Evolutionary conservation across 331 rosid genomes (phyloP).

Genomic region (Rosa hybrid): DNA sequence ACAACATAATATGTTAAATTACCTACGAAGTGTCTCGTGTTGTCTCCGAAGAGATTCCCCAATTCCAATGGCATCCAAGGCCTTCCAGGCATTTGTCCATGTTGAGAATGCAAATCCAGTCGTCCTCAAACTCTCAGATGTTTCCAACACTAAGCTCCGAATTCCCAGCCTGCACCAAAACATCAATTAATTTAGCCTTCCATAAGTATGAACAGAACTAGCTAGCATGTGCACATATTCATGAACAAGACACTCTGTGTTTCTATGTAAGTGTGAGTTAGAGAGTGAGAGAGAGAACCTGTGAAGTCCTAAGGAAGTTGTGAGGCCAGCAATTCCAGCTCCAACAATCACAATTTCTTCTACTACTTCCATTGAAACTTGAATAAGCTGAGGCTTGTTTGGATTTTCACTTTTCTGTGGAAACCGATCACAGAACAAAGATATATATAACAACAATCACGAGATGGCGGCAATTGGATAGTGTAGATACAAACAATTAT

Average conservation of each 20-base stretch:
- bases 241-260: neutral
- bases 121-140: slow-evolving; percentile 47
- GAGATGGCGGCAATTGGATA: too few relatives aligned
- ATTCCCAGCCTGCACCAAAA: slow-evolving; percentile 48
- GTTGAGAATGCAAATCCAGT: slow-evolving; percentile 49
- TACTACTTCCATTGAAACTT: neutral
- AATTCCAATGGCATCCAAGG: slow-evolving; percentile 61
- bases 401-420: too few relatives aligned
- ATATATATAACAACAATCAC: too few relatives aligned
- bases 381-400: neutral
- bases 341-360: slow-evolving; percentile 68
- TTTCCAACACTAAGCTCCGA: slow-evolving; percentile 63
- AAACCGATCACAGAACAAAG: too few relatives aligned
- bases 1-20: neutral
- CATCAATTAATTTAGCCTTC: neutral
- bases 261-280: neutral
- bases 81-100: slow-evolving; percentile 77
- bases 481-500: too few relatives aligned
- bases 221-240: neutral
- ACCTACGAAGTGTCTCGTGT: slow-evolving; percentile 49
- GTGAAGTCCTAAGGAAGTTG: slow-evolving; percentile 67
- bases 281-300: slow-evolving; percentile 31
- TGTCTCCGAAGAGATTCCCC: slow-evolving; percentile 53
- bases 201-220: too few relatives aligned
- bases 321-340: slow-evolving; percentile 70